Conservation (phyloP, 2,329 filamentous ascomycete genomes). For the Neonectria neomacrospora region DNA sequence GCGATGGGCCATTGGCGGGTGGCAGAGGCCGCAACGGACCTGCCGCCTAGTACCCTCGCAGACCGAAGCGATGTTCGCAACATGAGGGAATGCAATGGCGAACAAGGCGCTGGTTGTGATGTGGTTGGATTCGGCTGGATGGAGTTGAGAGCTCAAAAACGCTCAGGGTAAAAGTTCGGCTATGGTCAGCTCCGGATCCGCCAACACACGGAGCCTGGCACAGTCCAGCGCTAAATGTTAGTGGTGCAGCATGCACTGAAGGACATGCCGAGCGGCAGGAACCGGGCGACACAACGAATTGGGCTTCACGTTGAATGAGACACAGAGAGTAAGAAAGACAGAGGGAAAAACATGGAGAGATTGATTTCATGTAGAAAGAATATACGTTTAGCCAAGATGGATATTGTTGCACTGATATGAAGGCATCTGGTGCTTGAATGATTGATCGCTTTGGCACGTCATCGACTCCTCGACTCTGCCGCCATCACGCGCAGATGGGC, state of each 20-base stretch:
- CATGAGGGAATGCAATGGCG: slow-evolving; percentile 68
- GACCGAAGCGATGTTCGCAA: slow-evolving; percentile 76
- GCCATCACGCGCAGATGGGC: slow-evolving; percentile 1
- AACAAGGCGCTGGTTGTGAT: slow-evolving; percentile 48
- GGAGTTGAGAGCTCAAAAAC: slow-evolving; percentile 53
- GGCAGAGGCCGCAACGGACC: slow-evolving; percentile 62
- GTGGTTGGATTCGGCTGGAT: slow-evolving; percentile 47
- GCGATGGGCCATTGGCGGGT: slow-evolving; percentile 68
- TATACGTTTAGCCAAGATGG: not conserved
- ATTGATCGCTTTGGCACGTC: slow-evolving; percentile 18
- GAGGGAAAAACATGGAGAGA: not conserved
- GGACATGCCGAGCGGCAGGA: slow-evolving; percentile 47
- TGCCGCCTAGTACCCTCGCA: slow-evolving; percentile 68
- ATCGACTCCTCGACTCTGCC: slow-evolving; percentile 16
- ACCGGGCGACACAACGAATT: slow-evolving; percentile 50
- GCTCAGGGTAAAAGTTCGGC: slow-evolving; percentile 59
- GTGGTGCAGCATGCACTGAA: slow-evolving; percentile 27
- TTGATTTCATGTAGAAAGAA: not conserved
- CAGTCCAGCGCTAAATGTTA: slow-evolving; percentile 33
- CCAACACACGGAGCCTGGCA: slow-evolving; percentile 19
- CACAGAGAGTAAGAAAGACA: not conserved
- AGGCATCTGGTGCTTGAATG: slow-evolving; percentile 5
- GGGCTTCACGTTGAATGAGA: slow-evolving; percentile 3
- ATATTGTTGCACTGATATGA: slow-evolving; percentile 13
- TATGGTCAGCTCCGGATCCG: slow-evolving; percentile 49